These are phyloP conservation scores for Hyaloscypha finlandica DNA, from an alignment of 495 filamentous ascomycete genomes.

Conservation along the genomic window DNA sequence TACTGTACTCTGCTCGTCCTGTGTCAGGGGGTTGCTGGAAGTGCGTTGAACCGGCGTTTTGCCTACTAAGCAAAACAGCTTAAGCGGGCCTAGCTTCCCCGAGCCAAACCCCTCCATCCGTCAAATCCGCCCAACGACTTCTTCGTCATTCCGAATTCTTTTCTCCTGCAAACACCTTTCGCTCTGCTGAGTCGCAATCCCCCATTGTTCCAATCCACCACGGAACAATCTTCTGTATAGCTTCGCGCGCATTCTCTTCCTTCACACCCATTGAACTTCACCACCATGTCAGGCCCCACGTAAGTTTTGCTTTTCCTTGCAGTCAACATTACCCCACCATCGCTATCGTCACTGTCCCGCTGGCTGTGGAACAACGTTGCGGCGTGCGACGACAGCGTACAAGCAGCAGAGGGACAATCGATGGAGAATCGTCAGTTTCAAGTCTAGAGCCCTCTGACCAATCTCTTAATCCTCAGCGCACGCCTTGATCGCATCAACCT, in stretches of 20 bases:
- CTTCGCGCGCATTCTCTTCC: neutral
- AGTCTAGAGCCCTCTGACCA: conserved; percentile 19
- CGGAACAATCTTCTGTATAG: neutral
- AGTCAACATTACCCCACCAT: conserved; percentile 30
- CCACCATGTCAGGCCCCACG: conserved; percentile 33
- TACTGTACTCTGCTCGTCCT: conserved; percentile 8
- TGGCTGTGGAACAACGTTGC: conserved; percentile 9
- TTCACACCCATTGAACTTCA: conserved; percentile 10
- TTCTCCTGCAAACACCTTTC: conserved; percentile 34
- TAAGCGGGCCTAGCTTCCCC: conserved; percentile 4
- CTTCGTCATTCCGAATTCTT: conserved; percentile 30
- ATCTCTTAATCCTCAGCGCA: conserved; percentile 64
- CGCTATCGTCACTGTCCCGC: conserved; percentile 25
- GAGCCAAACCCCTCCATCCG: conserved; percentile 18
- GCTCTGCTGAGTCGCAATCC: conserved; percentile 27
- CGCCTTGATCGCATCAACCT: conserved; percentile 84
- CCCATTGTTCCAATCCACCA: neutral
- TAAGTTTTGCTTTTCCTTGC: conserved; percentile 23
- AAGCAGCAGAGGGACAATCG: neutral
- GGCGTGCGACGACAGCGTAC: conserved; percentile 1
- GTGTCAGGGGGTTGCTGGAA: neutral
- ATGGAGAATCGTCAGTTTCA: conserved; percentile 3
- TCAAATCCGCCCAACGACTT: conserved; percentile 20
- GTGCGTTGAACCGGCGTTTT: neutral
- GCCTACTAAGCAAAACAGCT: conserved; percentile 8